These are phyloP conservation scores for Dictyostelium citrinum DNA, from an alignment of 78 protist species.

Conservation along the genomic window DNA sequence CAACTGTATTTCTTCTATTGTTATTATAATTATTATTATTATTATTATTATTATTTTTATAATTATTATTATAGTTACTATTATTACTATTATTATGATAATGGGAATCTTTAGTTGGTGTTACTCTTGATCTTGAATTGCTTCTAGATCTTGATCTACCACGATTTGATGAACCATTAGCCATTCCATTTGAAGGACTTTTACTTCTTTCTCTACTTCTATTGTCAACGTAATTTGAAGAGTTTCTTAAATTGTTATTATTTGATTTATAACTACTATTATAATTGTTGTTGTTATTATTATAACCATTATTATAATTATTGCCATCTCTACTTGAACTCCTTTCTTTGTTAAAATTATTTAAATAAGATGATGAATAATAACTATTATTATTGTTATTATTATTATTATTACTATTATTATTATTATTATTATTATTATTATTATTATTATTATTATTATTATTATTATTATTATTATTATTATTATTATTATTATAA, in stretches of 20 bases:
- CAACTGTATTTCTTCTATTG: not conserved
- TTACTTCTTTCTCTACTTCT: slow-evolving; percentile 1
- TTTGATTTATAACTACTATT: not conserved
- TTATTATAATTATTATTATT: not conserved
- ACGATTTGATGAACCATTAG: not conserved
- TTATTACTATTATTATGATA: not conserved
- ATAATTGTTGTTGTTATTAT: not conserved
- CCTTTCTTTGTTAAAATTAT: not conserved
- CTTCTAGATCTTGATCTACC: slow-evolving; percentile 16
- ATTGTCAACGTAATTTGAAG: not conserved
- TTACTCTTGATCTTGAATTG: not conserved
- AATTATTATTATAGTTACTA: not conserved
- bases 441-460: not conserved
- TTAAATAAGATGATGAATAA: not conserved
- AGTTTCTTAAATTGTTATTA: not conserved
- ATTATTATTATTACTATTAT: not conserved
- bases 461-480: not conserved
- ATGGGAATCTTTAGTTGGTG: not conserved
- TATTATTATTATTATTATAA: not conserved
- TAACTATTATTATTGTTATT: not conserved
- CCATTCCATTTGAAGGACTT: not conserved
- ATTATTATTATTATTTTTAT: not conserved
- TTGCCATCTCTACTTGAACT: not conserved
- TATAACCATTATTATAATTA: not conserved
- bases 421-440: not conserved